Percentiles rank a stretch among this genome's conserved stretches.
phyloP scores from a whole-genome alignment of 78 protist genomes.

The Pigoraptor vietnamica region DNA sequence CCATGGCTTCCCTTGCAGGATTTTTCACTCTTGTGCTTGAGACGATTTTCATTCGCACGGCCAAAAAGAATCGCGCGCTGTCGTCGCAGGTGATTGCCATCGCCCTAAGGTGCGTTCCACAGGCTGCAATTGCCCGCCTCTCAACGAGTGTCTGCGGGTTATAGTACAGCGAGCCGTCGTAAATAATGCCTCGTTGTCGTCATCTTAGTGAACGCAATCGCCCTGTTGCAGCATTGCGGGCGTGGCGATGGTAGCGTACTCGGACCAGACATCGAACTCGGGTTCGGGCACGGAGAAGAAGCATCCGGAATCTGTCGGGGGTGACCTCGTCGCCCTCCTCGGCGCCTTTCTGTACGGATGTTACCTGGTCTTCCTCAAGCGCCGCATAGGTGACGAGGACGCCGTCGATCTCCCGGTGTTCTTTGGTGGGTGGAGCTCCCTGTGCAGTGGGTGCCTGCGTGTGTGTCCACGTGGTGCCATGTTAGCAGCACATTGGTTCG shows the following conservation, averaged over 20 bases:
- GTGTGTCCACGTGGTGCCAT: no score
- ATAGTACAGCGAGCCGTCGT: no score
- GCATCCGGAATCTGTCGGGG: not conserved
- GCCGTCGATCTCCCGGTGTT: constrained; percentile 24
- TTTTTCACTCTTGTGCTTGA: not conserved
- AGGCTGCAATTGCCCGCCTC: no score
- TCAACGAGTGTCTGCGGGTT: no score
- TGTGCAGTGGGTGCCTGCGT: no score
- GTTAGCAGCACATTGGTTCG: no score
- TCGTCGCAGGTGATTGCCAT: not conserved
- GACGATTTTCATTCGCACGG: not conserved
- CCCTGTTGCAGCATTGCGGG: constrained; percentile 38
- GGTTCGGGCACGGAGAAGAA: not conserved
- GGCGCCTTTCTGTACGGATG: constrained; percentile 46
- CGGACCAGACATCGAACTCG: not conserved
- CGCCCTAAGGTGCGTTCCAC: not conserved
- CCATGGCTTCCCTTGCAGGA: not conserved
- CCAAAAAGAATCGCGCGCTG: not conserved
- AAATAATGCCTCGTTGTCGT: no score
- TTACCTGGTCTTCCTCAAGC: constrained; percentile 39
- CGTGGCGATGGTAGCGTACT: not conserved
- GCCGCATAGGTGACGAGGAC: constrained; percentile 4
- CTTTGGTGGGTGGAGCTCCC: constrained; percentile 24
- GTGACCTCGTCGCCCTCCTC: constrained; percentile 39
- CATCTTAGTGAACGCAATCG: no score